These are phyloP conservation scores for Alternaria arbusti DNA, from an alignment of 2,329 filamentous ascomycete species.

Conservation along the genomic window DNA sequence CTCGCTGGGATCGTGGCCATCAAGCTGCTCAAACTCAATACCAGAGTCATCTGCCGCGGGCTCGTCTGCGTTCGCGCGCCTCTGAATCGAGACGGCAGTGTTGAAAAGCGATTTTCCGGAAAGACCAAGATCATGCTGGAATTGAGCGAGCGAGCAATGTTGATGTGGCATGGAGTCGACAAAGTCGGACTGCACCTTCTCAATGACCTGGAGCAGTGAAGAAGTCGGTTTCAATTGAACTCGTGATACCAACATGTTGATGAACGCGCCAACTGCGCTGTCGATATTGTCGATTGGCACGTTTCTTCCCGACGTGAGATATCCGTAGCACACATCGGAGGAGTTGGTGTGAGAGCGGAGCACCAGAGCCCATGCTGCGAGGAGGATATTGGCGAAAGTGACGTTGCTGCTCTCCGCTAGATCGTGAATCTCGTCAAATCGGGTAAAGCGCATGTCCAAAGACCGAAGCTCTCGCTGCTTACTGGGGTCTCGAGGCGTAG, in stretches of 20 bases:
- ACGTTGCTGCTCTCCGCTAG: slow-evolving; percentile 35
- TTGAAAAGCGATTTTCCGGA: slow-evolving; percentile 53
- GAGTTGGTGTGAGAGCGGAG: slow-evolving; percentile 38
- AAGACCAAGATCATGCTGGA: slow-evolving; percentile 53
- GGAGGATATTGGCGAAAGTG: slow-evolving; percentile 43
- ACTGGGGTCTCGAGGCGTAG: slow-evolving; percentile 24
- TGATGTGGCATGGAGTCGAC: slow-evolving; percentile 42
- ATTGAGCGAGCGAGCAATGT: slow-evolving; percentile 51
- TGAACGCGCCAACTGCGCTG: slow-evolving; percentile 55
- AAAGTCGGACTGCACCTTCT: slow-evolving; percentile 40
- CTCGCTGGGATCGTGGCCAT: slow-evolving; percentile 41
- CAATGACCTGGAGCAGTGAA: slow-evolving; percentile 29
- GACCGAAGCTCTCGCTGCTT: slow-evolving; percentile 36
- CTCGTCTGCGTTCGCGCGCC: slow-evolving; percentile 21
- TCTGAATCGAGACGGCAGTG: slow-evolving; percentile 52
- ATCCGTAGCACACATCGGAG: slow-evolving; percentile 46
- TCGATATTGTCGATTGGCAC: slow-evolving; percentile 55
- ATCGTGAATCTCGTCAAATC: slow-evolving; percentile 36
- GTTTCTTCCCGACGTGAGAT: slow-evolving; percentile 50
- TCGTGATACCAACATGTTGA: slow-evolving; percentile 50
- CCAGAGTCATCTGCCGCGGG: neutral
- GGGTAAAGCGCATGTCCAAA: slow-evolving; percentile 37
- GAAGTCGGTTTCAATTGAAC: slow-evolving; percentile 18
- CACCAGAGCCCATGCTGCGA: slow-evolving; percentile 41
- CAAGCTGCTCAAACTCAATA: slow-evolving; percentile 38